Base-by-base conservation (phyloP, 2,329 filamentous ascomycete species). In the Diaporthe destruens region DNA sequence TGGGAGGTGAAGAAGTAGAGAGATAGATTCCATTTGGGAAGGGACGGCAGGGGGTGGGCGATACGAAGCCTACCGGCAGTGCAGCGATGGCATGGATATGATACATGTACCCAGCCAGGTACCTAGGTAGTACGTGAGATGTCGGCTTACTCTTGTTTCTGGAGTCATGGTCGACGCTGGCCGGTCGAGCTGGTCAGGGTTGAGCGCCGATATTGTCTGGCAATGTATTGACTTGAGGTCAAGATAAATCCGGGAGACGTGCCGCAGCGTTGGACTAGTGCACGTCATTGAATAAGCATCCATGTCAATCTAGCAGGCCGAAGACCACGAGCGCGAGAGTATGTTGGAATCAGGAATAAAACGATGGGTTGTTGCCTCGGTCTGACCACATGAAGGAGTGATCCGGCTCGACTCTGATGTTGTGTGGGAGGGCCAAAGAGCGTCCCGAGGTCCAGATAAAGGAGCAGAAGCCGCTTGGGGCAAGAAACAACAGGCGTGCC, bases 221-320 rank as follows among this genome's bases (percentile, higher is more conserved):
- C 81, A 78, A 59, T 82, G 84, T 66, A 82, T 82, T 32, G 82
- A 80, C 75, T 81, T 82, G 32, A 88, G 81, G 76, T 88, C 87
- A 74, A 84, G 84, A 77, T 87, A 87, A 67, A 88, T 85, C 68
- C 81, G 84, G 56, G 86, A 88, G 34, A 83, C 81, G 71, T 79
- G 80, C 75, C 84, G 83, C 65, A 79, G 80, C 23, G 83, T 79
- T 39, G 83, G 79, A 77, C 84, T 87, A 75, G 83, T 85, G 77
- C 80, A 84, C 49, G 83, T 87, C 77, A 87, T 83, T 36, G 85
- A 84, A 80, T 87, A 85, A 85, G 85, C 85, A 80, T 88, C 86
- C 87, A 88, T 88, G 12, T 29, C 66, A 25, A 47, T 12, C 34
- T 39, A 25, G 44, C 44, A 36, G 18, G 4, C 39, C 39, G 39